Evolutionary conservation across 495 filamentous ascomycete species (phyloP).

Genomic region (Penicillium taxi): DNA sequence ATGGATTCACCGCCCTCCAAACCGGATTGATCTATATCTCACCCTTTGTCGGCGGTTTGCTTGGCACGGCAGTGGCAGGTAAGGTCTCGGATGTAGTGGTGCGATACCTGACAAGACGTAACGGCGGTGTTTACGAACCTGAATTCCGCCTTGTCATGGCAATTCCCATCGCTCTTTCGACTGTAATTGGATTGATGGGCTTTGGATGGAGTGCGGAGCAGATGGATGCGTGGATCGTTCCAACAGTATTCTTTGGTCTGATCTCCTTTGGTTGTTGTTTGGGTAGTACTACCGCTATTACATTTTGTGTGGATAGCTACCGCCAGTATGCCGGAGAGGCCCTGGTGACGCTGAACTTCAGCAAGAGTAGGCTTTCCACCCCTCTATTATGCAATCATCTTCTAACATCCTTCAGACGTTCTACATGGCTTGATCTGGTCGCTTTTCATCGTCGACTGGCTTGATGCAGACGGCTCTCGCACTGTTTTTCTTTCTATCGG

Average conservation of each 20-base stretch:
- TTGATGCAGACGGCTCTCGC: slow-evolving; percentile 65
- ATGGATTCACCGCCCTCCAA: slow-evolving; percentile 71
- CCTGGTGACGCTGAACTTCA: slow-evolving; percentile 88
- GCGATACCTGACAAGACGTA: slow-evolving; percentile 67
- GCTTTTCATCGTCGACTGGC: slow-evolving; percentile 83
- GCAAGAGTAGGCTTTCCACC: slow-evolving; percentile 56
- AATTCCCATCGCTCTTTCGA: slow-evolving; percentile 67
- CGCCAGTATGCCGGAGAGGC: slow-evolving; percentile 92
- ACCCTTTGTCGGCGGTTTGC: slow-evolving; percentile 79
- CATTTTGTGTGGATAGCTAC: slow-evolving; percentile 90
- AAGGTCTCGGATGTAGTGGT: slow-evolving; percentile 82
- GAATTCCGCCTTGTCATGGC: slow-evolving; percentile 94
- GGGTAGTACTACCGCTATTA: slow-evolving; percentile 89
- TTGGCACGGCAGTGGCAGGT: slow-evolving; percentile 86
- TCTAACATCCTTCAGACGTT: slow-evolving; percentile 46
- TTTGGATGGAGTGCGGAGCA: slow-evolving; percentile 83
- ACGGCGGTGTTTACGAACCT: slow-evolving; percentile 90
- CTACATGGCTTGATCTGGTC: slow-evolving; percentile 87
- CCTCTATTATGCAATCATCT: not conserved
- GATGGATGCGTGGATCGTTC: slow-evolving; percentile 78
- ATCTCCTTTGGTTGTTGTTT: slow-evolving; percentile 91
- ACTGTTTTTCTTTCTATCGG: slow-evolving; percentile 75
- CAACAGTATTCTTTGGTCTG: slow-evolving; percentile 85
- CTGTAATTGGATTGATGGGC: slow-evolving; percentile 80
- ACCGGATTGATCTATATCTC: slow-evolving; percentile 85